phyloP scores from a whole-genome alignment of 352 stramenopile genomes.

The Achlya hypogyna region DNA sequence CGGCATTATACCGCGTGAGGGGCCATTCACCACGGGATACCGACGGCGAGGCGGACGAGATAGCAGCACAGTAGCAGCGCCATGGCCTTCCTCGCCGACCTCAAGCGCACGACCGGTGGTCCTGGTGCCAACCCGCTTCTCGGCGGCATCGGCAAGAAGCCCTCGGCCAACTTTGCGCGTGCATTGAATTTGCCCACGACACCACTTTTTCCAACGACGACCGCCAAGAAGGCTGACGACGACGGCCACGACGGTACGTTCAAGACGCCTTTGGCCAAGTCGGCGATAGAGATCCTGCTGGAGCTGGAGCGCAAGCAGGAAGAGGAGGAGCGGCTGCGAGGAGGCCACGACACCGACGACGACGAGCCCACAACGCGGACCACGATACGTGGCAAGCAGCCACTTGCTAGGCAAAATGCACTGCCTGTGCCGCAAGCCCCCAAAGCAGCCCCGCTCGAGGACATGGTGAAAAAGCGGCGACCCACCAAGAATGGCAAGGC shows the following conservation, averaged over 20 bases:
- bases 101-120: not conserved
- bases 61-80: not conserved
- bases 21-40: not conserved
- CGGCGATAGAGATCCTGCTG: slow-evolving; percentile 15
- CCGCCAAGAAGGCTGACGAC: not conserved
- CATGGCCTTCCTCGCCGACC: slow-evolving; percentile 18
- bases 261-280: slow-evolving; percentile 11
- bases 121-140: not conserved
- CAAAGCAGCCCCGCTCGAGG: not conserved
- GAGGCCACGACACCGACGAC: not conserved
- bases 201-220: not conserved
- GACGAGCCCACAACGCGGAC: not conserved
- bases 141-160: not conserved
- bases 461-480: not conserved
- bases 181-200: not conserved
- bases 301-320: slow-evolving; percentile 17
- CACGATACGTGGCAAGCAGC: not conserved
- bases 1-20: not conserved
- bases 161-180: slow-evolving; percentile 3
- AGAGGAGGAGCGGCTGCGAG: slow-evolving; percentile 1
- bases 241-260: slow-evolving; percentile 2
- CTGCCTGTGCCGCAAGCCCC: not conserved
- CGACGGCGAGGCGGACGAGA: not conserved
- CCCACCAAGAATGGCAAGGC: not conserved
- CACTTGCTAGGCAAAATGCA: not conserved